These are phyloP conservation scores for Hygrophoropsis aurantiaca DNA, from an alignment of 768 basidiomycete species.

Conservation along the genomic window DNA sequence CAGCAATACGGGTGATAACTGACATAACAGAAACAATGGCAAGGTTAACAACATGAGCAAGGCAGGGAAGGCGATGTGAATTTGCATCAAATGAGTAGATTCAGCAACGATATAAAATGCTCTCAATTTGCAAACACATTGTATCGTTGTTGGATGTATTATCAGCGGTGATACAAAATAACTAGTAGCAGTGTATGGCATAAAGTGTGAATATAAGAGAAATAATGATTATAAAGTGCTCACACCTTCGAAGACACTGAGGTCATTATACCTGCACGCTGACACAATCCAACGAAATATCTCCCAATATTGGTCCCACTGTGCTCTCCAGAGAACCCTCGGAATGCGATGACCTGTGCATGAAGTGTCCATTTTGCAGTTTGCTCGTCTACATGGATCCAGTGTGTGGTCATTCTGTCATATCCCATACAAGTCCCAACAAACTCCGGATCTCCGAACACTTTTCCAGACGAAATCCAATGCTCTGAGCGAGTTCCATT, in stretches of 20 bases:
- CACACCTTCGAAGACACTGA: constrained; percentile 20
- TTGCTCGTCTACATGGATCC: too few species aligned
- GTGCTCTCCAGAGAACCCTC: constrained; percentile 20
- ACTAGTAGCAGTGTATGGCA: constrained; percentile 11
- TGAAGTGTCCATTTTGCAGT: constrained; percentile 22
- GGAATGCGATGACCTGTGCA: constrained; percentile 21
- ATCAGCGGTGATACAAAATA: constrained; percentile 18
- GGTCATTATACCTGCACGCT: constrained; percentile 24
- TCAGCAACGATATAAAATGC: constrained; percentile 7
- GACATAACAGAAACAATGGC: constrained; percentile 25
- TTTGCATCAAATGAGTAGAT: constrained; percentile 11
- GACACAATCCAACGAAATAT: constrained; percentile 22
- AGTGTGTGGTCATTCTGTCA: too few species aligned
- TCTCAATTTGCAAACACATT: constrained; percentile 13
- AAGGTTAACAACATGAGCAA: constrained; percentile 29
- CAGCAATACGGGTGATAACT: constrained; percentile 28
- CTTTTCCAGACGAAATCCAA: too few species aligned
- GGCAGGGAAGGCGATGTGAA: constrained; percentile 22
- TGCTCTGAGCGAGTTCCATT: too few species aligned
- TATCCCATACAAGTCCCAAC: too few species aligned
- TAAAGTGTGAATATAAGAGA: neutral
- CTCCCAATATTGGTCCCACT: constrained; percentile 24
- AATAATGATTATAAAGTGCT: neutral
- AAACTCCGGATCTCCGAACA: too few species aligned
- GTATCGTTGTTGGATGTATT: constrained; percentile 24